Evolutionary conservation across 1,284 basidiomycete genomes (phyloP), one percentile per base, ranked within the genome.

Genomic region (Thecaphora frezii): DNA sequence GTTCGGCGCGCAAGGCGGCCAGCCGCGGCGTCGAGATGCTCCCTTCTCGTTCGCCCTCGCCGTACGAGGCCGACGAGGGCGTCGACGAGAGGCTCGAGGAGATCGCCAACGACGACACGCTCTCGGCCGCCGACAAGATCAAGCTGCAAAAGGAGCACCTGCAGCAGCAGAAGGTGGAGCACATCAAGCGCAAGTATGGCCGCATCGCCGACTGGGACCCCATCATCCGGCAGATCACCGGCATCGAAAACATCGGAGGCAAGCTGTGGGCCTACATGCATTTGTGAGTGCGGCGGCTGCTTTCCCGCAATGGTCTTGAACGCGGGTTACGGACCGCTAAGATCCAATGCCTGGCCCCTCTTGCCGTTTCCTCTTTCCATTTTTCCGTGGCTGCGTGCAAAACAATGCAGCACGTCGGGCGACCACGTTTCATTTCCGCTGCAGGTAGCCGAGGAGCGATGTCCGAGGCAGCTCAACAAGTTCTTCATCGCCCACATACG

Each of bases 151-250:
- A 44, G 10, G 65, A 70, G 38, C 65, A 68, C 37, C 43, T 57
- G 16, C 49, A 49, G 25, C 26, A 42, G 0, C 28, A 47, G n/a
- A 44, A 56, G 43, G 36, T 61, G 43, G 61, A 62, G n/a, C 51
- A 51, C 3, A 46, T 62, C 4, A 50, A 54, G 10, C 56, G 55
- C 12, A 56, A 55, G 21, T 69, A 73, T 45, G 57, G 58, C 0
- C 44, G 49, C 2, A 52, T 73, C 26, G 45, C 60, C 5, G 68
- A 72, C 19, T 72, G 70, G 70, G 70, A 72, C 21, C 54, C 62
- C 26, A 60, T 72, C 30, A 62, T 71, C 8, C 45, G 49, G n/a
- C 28, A 48, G 3, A 37, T 71, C 24, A 62, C 66, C 37, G 66
- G 56, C 19, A 59, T 71, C 18, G 68, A 68, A 24, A 41, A 41